Evolutionary conservation across 2,329 filamentous ascomycete genomes (phyloP).

Genomic region (Exophiala mesophila): DNA sequence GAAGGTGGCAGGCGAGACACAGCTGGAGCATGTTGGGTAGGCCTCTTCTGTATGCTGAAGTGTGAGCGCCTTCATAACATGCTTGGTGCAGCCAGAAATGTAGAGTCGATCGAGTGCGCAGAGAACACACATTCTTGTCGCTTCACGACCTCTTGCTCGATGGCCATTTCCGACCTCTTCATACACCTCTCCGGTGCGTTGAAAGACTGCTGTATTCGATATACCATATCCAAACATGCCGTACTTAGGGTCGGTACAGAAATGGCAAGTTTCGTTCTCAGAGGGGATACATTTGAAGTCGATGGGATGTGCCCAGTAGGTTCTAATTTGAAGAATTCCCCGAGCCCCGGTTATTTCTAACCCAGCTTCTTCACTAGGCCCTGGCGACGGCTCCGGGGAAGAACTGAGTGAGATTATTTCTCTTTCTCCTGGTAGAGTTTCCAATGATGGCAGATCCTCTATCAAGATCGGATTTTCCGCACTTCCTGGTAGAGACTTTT

Average conservation of each 20-base stretch:
- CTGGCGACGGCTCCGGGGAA: not conserved
- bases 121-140: conserved; percentile 25
- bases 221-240: conserved; percentile 23
- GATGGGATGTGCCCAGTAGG: conserved; percentile 26
- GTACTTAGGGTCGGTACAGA: conserved; percentile 24
- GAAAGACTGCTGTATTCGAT: conserved; percentile 14
- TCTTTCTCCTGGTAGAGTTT: too few species aligned
- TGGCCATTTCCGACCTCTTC: conserved; percentile 21
- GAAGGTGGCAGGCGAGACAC: conserved; percentile 18
- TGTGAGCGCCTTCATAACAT: conserved; percentile 5
- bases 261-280: conserved; percentile 17
- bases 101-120: conserved; percentile 22
- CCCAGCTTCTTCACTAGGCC: not conserved
- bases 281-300: conserved; percentile 18
- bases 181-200: conserved; percentile 6
- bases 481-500: too few species aligned
- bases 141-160: conserved; percentile 8
- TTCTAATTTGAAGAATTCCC: conserved; percentile 12
- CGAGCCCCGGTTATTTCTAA: too few species aligned
- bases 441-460: too few species aligned
- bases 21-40: conserved; percentile 18
- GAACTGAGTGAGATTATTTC: too few species aligned
- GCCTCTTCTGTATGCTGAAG: not conserved
- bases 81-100: conserved; percentile 21
- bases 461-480: too few species aligned